phyloP scores from a whole-genome alignment of 2,329 filamentous ascomycete genomes.

The Byssothecium circinans region DNA sequence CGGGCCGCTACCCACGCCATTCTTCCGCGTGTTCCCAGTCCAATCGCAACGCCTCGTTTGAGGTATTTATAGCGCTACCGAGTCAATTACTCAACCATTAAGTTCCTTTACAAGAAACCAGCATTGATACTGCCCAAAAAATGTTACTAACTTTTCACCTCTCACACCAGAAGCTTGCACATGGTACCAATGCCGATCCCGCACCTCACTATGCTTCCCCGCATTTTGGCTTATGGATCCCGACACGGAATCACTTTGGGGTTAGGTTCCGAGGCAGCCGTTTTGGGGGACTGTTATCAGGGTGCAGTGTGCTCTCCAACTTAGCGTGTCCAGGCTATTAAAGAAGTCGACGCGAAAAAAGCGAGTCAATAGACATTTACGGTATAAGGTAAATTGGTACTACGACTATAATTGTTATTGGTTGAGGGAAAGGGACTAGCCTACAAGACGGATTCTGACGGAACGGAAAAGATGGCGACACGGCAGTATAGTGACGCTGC shows the following conservation, averaged over 20 bases:
- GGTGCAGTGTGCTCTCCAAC: neutral
- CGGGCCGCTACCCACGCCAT: too few relatives aligned
- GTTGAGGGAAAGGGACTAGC: neutral
- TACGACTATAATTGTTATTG: neutral
- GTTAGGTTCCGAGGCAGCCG: neutral
- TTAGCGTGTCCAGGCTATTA: too few relatives aligned
- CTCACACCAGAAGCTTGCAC: neutral
- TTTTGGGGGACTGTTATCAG: neutral
- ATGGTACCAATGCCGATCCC: constrained; percentile 1
- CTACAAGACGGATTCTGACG: neutral
- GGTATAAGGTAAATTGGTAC: neutral
- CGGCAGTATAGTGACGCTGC: constrained; percentile 27
- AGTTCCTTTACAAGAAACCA: neutral
- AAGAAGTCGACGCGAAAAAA: too few relatives aligned
- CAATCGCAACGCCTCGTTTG: too few relatives aligned
- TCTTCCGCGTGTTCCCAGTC: too few relatives aligned
- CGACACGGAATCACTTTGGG: neutral
- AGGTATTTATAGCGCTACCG: too few relatives aligned
- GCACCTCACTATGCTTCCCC: neutral
- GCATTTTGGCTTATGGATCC: constrained; percentile 16
- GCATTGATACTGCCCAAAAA: neutral
- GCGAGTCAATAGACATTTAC: too few relatives aligned
- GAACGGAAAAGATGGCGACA: constrained; percentile 23
- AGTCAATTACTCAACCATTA: too few relatives aligned
- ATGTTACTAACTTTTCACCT: neutral